A percentile compares a stretch with the other conserved stretches of the same genome.
Conservation (phyloP, 108 stramenopile species). For the Nannochloropsis salina region DNA sequence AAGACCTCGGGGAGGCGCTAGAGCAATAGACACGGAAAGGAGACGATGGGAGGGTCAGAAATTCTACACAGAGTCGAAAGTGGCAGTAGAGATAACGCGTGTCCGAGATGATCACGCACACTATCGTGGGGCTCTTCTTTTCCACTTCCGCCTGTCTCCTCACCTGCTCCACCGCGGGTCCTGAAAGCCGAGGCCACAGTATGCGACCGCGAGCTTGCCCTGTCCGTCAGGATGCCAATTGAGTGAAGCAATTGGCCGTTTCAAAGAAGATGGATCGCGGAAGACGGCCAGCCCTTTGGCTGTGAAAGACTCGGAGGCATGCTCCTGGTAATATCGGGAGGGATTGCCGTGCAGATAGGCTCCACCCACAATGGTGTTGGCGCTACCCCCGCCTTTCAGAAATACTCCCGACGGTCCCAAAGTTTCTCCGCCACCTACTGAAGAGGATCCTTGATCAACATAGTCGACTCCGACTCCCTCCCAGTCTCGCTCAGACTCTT, state of each 20-base stretch:
- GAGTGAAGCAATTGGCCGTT: conserved; percentile 70
- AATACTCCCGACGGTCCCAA: not conserved
- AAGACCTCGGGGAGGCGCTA: conserved; percentile 48
- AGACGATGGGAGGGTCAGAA: conserved; percentile 33
- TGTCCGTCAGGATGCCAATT: conserved; percentile 83
- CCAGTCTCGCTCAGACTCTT: too few relatives aligned
- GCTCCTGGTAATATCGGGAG: conserved; percentile 36
- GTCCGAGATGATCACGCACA: too few relatives aligned
- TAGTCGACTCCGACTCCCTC: too few relatives aligned
- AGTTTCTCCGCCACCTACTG: not conserved
- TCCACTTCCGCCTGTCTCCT: not conserved
- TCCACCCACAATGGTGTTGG: not conserved
- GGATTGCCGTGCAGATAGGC: not conserved
- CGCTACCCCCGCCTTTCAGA: not conserved
- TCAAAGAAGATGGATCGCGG: conserved; percentile 56
- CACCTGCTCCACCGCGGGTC: conserved; percentile 48
- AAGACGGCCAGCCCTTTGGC: conserved; percentile 84
- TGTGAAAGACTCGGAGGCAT: conserved; percentile 69
- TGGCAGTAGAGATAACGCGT: too few relatives aligned
- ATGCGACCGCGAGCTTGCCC: conserved; percentile 72
- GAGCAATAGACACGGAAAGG: too few relatives aligned
- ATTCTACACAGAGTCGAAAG: too few relatives aligned
- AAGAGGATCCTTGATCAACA: too few relatives aligned
- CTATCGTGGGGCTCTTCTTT: not conserved
- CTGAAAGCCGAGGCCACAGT: conserved; percentile 72